phyloP scores from a whole-genome alignment of 495 filamentous ascomycete genomes.

The Trichodelitschia bisporula region DNA sequence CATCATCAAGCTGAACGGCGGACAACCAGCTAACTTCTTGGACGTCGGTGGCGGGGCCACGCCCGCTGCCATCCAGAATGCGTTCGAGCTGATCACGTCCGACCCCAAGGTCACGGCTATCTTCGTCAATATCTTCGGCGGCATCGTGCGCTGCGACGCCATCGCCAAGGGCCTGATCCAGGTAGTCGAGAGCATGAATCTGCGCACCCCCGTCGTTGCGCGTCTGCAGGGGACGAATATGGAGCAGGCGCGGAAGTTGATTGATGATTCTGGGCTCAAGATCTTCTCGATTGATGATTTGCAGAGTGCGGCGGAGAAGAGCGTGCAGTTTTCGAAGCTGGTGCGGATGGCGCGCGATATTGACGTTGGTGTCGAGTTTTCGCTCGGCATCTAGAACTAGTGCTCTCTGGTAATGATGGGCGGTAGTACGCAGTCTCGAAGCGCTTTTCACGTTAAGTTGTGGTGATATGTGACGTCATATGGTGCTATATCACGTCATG shows the following conservation, averaged over 20 bases:
- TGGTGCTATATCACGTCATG: too few species aligned
- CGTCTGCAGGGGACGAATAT: slow-evolving; percentile 98
- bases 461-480: too few species aligned
- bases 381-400: slow-evolving; percentile 88
- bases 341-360: slow-evolving; percentile 98
- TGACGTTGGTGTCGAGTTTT: slow-evolving; percentile 95
- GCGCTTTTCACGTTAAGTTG: too few species aligned
- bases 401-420: too few species aligned
- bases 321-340: slow-evolving; percentile 94
- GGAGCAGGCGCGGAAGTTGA: slow-evolving; percentile 80
- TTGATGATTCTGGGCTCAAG: slow-evolving; percentile 95
- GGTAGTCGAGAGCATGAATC: slow-evolving; percentile 78
- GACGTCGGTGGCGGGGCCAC: slow-evolving; percentile 96
- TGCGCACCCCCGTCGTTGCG: slow-evolving; percentile 88
- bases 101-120: slow-evolving; percentile 96
- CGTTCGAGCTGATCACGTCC: slow-evolving; percentile 93
- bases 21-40: slow-evolving; percentile 89
- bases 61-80: slow-evolving; percentile 84
- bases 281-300: slow-evolving; percentile 99
- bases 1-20: slow-evolving; percentile 99
- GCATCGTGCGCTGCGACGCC: slow-evolving; percentile 93
- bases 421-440: too few species aligned
- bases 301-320: slow-evolving; percentile 90
- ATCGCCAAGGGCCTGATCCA: slow-evolving; percentile 91
- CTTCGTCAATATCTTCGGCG: slow-evolving; percentile 99